Percentiles rank a stretch among this genome's conserved stretches.
phyloP scores from a whole-genome alignment of 2,329 filamentous ascomycete species.

The Fragosphaeria purpurea region DNA sequence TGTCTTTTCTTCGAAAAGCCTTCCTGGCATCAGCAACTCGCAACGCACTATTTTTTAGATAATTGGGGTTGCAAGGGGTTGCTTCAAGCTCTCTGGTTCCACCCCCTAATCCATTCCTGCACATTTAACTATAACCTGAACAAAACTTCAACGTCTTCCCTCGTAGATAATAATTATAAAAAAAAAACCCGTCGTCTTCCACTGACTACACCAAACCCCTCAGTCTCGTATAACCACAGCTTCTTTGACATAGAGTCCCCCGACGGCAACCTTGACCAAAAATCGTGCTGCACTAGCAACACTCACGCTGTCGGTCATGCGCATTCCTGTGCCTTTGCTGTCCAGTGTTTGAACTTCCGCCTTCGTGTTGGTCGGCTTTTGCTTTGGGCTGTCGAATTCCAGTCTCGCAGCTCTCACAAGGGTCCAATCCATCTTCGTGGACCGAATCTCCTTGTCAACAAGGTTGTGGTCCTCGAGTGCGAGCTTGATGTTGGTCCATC shows the following conservation, averaged over 20 bases:
- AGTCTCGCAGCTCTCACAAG: constrained; percentile 24
- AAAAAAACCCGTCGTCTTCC: no score
- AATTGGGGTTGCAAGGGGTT: no score
- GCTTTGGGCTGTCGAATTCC: constrained; percentile 16
- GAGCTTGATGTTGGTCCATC: constrained; percentile 29
- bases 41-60: no score
- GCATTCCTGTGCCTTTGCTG: constrained; percentile 21
- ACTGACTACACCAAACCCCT: no score
- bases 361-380: constrained; percentile 14
- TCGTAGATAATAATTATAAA: no score
- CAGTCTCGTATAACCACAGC: background rate
- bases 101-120: no score
- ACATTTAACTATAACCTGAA: no score
- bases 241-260: constrained; percentile 11
- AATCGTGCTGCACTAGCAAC: constrained; percentile 22
- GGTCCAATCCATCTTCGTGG: constrained; percentile 25
- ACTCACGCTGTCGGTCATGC: constrained; percentile 20
- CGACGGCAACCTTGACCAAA: constrained; percentile 23
- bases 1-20: no score
- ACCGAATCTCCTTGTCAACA: constrained; percentile 26
- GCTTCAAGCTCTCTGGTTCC: no score
- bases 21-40: no score
- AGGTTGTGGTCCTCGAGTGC: constrained; percentile 27
- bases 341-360: constrained; percentile 19
- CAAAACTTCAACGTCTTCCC: no score